Evolutionary conservation across 345 rosid species (phyloP).

Genomic region (Gossypium australe): DNA sequence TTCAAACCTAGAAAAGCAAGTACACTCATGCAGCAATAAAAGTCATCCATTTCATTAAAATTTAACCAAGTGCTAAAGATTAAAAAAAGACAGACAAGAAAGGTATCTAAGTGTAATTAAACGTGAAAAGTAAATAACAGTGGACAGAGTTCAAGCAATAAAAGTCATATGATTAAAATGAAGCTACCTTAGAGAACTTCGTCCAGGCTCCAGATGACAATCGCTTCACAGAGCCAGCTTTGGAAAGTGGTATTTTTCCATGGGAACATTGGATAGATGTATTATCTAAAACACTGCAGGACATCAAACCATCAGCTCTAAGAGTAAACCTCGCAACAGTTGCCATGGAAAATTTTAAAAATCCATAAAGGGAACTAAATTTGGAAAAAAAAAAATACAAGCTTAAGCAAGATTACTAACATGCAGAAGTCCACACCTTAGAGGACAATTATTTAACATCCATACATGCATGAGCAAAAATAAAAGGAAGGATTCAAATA

Average conservation of each 20-base stretch:
- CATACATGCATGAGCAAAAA: background rate
- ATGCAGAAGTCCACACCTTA: background rate
- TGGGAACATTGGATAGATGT: slow-evolving; percentile 69
- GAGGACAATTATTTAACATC: background rate
- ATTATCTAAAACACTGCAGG: slow-evolving; percentile 66
- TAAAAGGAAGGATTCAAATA: slow-evolving; percentile 8
- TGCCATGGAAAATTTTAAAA: background rate
- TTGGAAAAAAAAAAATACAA: background rate
- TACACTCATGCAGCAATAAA: background rate
- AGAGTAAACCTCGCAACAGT: background rate
- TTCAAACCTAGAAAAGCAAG: background rate
- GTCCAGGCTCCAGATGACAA: slow-evolving; percentile 72
- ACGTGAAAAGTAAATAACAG: background rate
- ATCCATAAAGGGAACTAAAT: background rate
- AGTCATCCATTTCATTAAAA: background rate
- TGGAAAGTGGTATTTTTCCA: slow-evolving; percentile 72
- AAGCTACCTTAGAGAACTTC: slow-evolving; percentile 63
- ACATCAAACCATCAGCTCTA: background rate
- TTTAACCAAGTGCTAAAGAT: background rate
- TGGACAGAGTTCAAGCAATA: background rate
- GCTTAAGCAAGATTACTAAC: background rate
- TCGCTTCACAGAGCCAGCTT: slow-evolving; percentile 70
- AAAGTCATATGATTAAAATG: background rate
- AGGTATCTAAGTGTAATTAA: background rate
- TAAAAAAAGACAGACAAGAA: background rate